Evolutionary conservation across 495 filamentous ascomycete genomes (phyloP).

Genomic region (Aspergillus hancockii): DNA sequence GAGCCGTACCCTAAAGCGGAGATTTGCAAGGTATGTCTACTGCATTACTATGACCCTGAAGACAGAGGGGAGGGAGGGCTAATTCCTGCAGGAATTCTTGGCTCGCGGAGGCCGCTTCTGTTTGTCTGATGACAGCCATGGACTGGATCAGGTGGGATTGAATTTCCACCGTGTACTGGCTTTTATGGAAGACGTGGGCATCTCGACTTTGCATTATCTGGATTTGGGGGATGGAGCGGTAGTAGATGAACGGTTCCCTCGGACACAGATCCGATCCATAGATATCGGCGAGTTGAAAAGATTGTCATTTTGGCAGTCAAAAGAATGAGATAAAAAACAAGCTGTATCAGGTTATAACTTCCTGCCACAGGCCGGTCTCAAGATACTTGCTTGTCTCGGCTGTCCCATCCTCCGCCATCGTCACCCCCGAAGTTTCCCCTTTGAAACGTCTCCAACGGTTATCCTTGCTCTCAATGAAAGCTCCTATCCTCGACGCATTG

Average conservation of each 20-base stretch:
- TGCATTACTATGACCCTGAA: no score
- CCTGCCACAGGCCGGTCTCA: background rate
- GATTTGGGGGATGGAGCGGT: slow-evolving; percentile 22
- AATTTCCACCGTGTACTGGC: slow-evolving; percentile 63
- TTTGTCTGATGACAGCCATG: slow-evolving; percentile 90
- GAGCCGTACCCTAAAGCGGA: slow-evolving; percentile 85
- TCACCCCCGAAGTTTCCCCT: background rate
- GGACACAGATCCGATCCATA: slow-evolving; percentile 32
- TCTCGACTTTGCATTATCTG: slow-evolving; percentile 46
- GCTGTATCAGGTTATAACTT: background rate
- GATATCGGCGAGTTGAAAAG: slow-evolving; percentile 28
- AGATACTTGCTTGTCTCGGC: background rate
- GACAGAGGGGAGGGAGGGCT: slow-evolving; percentile 2
- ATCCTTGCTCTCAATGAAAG: background rate
- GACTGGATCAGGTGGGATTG: slow-evolving; percentile 73
- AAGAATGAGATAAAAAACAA: no score
- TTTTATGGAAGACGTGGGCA: slow-evolving; percentile 53
- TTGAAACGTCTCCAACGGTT: background rate
- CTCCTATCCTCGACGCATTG: slow-evolving; percentile 15
- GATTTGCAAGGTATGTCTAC: slow-evolving; percentile 76
- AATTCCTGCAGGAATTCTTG: slow-evolving; percentile 53
- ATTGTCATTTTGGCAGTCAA: slow-evolving; percentile 27
- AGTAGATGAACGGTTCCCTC: slow-evolving; percentile 44
- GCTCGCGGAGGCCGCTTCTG: slow-evolving; percentile 76
- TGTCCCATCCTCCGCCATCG: background rate